A percentile compares a stretch with the other conserved stretches of the same genome.
Conservation (phyloP, 129 eudicot genomes). For the Helianthus annuus region HanXRQr2.0-SUNRISE NC_035440.2:10026359-10026858, state of each 20-base stretch:
- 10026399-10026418: slow-evolving; percentile 50
- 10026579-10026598: too few species aligned
- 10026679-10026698: neutral
- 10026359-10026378: slow-evolving; percentile 36
- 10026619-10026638: too few species aligned
- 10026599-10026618: too few species aligned
- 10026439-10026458: slow-evolving; percentile 40
- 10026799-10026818: too few species aligned
- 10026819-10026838: too few species aligned
- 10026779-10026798: too few species aligned
- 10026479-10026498: neutral
- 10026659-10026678: neutral
- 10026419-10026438: slow-evolving; percentile 40
- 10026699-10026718: neutral
- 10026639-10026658: neutral
- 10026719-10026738: neutral
- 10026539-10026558: too few species aligned
- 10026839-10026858: too few species aligned
- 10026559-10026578: too few species aligned
- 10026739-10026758: neutral
- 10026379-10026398: slow-evolving; percentile 57
- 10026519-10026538: neutral
- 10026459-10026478: slow-evolving; percentile 57
- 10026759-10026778: neutral
- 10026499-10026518: neutral